Percentiles rank a stretch among this genome's conserved stretches.
Conservation (phyloP, 2,329 filamentous ascomycete species). For the Fusarium devonianum region DNA sequence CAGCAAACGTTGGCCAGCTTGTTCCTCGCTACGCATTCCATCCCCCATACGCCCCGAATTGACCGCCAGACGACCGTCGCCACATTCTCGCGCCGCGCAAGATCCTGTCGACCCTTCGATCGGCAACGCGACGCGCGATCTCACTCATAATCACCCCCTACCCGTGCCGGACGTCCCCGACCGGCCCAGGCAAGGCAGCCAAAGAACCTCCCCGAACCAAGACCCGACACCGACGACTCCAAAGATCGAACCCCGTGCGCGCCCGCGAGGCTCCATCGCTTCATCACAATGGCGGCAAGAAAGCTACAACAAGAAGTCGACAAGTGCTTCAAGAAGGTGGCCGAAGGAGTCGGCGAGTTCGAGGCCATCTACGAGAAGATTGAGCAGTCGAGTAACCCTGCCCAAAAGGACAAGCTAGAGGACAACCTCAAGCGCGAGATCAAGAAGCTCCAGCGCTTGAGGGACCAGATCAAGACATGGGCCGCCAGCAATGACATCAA, state of each 20-base stretch:
- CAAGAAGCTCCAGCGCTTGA: slow-evolving; percentile 97
- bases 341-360: slow-evolving; percentile 90
- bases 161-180: slow-evolving; percentile 17
- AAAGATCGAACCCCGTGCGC: slow-evolving; percentile 18
- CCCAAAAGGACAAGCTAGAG: slow-evolving; percentile 98
- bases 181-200: slow-evolving; percentile 21
- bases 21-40: slow-evolving; percentile 31
- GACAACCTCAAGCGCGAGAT: slow-evolving; percentile 99
- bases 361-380: slow-evolving; percentile 98
- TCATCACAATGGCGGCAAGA: slow-evolving; percentile 81
- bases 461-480: slow-evolving; percentile 99
- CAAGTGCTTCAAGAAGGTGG: slow-evolving; percentile 99
- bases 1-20: slow-evolving; percentile 29
- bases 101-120: slow-evolving; percentile 14
- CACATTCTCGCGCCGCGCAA: slow-evolving; percentile 17
- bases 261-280: slow-evolving; percentile 28
- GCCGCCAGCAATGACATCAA: slow-evolving; percentile 98
- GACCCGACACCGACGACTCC: slow-evolving; percentile 11
- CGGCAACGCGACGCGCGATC: slow-evolving; percentile 25
- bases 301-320: slow-evolving; percentile 99
- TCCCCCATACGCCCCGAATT: slow-evolving; percentile 34
- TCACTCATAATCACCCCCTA: slow-evolving; percentile 18
- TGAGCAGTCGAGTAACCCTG: slow-evolving; percentile 86
- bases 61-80: slow-evolving; percentile 23
- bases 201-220: slow-evolving; percentile 6